Evolutionary conservation across 2,329 filamentous ascomycete genomes (phyloP), one percentile per base, ranked within the genome.

Genomic region (Furcasterigmium furcatum): DNA sequence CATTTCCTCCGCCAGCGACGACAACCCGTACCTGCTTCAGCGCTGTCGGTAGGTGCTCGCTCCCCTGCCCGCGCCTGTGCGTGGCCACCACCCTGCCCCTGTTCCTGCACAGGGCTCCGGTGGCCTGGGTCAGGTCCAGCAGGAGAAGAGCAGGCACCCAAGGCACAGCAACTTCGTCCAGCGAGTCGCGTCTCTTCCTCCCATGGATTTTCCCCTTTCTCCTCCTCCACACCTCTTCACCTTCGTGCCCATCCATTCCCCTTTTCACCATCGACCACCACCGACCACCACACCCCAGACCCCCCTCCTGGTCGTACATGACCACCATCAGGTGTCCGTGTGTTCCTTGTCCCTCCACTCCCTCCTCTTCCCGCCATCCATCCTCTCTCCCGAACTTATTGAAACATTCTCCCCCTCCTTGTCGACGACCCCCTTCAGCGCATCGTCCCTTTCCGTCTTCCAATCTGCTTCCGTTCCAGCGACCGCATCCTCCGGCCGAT

Each of bases 381-480:
- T 36, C 34, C 34, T 36, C 34, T 18, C 18, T 36, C 34, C 34
- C 34, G 34, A 18, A 36, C 34, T 36, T 36, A 36, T 36, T 36
- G 34, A 36, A 36, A 36, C 34, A 36, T 36, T 36, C 24, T 27
- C 34, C 34, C 34, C 34, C 34, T 36, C 34, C 16, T 36, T 16
- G 34, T 18, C 34, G 16, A 5, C 18, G 34, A 16, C 34, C 30
- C 14, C 16, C 34, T 36, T 36, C 34, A 18, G 34, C 34, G 34
- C 34, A 36, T 36, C 34, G 34, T 36, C n/a, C 18, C 19, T 36
- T 36, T 36, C 19, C 34, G 34, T 36, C 34, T 36, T 10, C 34
- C 34, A 36, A 36, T 36, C 34, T 36, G 34, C 34, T 18, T 36
- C 30, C 34, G 34, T 36, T 36, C 34, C 34, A 36, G 34, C 34